Evolutionary conservation across 1,139 yeast genomes (phyloP).

Genomic region (Geotrichum australiense): DNA sequence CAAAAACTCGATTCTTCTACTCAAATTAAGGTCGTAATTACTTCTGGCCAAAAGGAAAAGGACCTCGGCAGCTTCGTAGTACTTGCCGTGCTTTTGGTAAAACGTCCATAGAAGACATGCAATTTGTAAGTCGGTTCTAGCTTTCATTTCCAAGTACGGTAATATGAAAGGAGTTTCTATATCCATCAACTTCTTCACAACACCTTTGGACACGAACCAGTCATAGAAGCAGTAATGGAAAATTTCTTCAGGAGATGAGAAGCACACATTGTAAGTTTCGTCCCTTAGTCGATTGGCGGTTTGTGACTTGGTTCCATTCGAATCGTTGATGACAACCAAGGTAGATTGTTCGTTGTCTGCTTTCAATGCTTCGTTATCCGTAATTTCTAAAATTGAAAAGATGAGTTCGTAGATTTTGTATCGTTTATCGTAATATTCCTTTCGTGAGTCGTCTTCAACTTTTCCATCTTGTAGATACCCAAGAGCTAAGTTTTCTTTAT

Average conservation of each 20-base stretch:
- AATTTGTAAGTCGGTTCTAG: conserved; percentile 59
- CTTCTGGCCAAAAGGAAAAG: conserved; percentile 68
- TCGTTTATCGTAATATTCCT: conserved; percentile 42
- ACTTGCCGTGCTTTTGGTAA: conserved; percentile 74
- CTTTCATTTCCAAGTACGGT: conserved; percentile 68
- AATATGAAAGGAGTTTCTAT: conserved; percentile 76
- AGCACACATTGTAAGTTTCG: conserved; percentile 66
- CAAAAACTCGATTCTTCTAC: conserved; percentile 76
- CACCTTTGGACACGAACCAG: conserved; percentile 79
- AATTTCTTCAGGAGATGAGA: conserved; percentile 64
- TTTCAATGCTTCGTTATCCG: conserved; percentile 60
- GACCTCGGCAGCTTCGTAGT: conserved; percentile 76
- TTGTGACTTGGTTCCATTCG: conserved; percentile 28
- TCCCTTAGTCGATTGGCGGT: conserved; percentile 49
- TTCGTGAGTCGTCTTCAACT: conserved; percentile 44
- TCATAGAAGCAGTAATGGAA: conserved; percentile 91
- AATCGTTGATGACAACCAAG: conserved; percentile 21
- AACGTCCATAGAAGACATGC: conserved; percentile 86
- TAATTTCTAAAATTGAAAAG: conserved; percentile 63
- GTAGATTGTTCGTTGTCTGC: conserved; percentile 23
- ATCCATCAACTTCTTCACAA: conserved; percentile 68
- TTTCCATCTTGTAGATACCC: conserved; percentile 49
- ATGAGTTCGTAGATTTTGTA: conserved; percentile 61
- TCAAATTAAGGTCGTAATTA: conserved; percentile 59
- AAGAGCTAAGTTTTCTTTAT: conserved; percentile 50